Evolutionary conservation across 176 grass and related monocot species (phyloP), one percentile per base, ranked within the genome.

Genomic region (Elaeis guineensis): DNA sequence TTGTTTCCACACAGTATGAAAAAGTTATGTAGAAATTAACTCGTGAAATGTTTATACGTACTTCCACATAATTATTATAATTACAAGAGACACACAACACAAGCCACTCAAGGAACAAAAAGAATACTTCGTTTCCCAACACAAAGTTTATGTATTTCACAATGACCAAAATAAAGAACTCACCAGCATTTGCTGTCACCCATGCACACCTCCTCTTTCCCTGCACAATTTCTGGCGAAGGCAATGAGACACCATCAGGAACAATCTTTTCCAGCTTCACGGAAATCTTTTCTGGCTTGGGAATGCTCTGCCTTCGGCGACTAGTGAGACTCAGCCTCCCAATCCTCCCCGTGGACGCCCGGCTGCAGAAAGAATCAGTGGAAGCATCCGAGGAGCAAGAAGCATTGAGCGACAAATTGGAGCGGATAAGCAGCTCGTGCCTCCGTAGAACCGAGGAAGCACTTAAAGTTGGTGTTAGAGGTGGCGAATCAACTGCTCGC

Each of bases 311-410:
- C 57, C 65, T 52, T 23, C 76, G 69, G 44, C 64, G 61, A 55
- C 59, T 62, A n/a, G 49, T 62, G 35, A 57, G 16, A 16, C 69
- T 52, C 12, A 52, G 49, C 67, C 57, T 81, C 17, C 83, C 66
- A 39, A 62, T 60, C 56, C 57, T 84, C 51, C 81, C 84, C 0
- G 76, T 65, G 5, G 79, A 91, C 22, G 73, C 25, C 28, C 76
- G 81, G 67, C 77, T 74, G 35, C 76, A 72, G 69, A 71, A 62
- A 0, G 76, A 79, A 52, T 92, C 87, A 0, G 35, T 61, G 20
- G 93, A 90, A 44, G 84, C 80, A 16, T 90, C 90, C 19, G 80
- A 79, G 24, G 93, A 92, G 70, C 84, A 89, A 49, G 93, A 92
- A 72, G 74, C 79, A 54, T 57, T 74, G 23, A 86, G 78, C 3